Evolutionary conservation across 208 protist genomes (phyloP).

Genomic region (Phytomonas serpens): DNA sequence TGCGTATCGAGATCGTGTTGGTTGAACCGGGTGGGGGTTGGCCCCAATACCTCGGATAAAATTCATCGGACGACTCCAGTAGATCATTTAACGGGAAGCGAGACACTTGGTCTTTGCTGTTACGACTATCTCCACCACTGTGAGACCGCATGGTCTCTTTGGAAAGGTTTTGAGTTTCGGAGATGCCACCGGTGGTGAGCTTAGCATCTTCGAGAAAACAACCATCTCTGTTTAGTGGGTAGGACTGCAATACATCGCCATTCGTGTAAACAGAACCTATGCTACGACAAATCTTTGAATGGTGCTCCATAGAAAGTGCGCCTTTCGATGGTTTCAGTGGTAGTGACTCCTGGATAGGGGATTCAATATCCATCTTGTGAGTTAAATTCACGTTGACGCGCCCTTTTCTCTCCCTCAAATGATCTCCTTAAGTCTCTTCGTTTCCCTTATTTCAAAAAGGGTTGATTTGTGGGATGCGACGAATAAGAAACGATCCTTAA

Average conservation of each 20-base stretch:
- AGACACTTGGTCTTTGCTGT: neutral
- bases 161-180: neutral
- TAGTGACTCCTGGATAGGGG: neutral
- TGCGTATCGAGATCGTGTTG: neutral
- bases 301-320: neutral
- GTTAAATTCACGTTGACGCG: neutral
- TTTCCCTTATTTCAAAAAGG: neutral
- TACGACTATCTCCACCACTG: neutral
- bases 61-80: neutral
- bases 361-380: neutral
- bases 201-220: neutral
- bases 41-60: neutral
- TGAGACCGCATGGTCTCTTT: neutral
- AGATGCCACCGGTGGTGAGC: neutral
- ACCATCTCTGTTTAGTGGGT: neutral
- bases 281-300: neutral
- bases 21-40: neutral
- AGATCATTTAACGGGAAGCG: neutral
- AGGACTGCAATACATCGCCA: neutral
- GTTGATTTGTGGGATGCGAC: neutral
- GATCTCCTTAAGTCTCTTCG: neutral
- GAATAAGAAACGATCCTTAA: neutral
- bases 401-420: neutral
- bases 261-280: neutral
- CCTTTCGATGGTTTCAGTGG: neutral